Base-by-base conservation (phyloP, 148 eudicot species). In the Rhododendron ovatum region DNA sequence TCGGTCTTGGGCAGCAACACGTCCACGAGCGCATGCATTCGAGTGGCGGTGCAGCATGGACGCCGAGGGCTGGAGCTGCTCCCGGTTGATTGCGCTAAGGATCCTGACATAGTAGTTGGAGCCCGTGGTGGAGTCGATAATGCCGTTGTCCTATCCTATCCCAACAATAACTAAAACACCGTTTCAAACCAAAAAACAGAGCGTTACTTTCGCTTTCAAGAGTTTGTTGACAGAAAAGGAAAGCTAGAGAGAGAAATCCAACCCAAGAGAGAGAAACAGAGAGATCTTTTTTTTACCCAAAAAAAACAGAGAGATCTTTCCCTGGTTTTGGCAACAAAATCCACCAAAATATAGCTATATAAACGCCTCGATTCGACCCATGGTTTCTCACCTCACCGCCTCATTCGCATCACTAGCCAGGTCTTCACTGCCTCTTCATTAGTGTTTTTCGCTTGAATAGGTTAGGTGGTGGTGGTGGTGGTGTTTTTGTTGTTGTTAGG, bases 201-300 rank as follows among this genome's bases (percentile, higher is more conserved):
- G 41, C 65, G 71, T 85, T 86, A 82, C 88, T 59, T 47, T 79
- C 73, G 83, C 67, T 87, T 53, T 69, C 77, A 15, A 14, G 41
- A 35, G 85, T 83, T 83, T 85, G 88, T 83, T 78, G 83, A 15
- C 83, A 33, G 88, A 86, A 39, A 78, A 84, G 57, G 86, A 88
- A 83, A 86, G 86, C 67, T 57, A 28, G 88, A 89, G 88, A 86
- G 90, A 89, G 88, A 89, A 69, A 47, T 1, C 10, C 9, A 47
- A 30, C 75, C 17, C 55, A 1, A 53, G 33, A 82, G 37, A 69
- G 75, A 28, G 75, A 28, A 12, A 28, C 50, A 24, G 7, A 41
- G 37, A 4, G n/a, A 75, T 37, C 39, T 9, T 30, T 30, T 30
- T 30, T 30, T 30, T 30, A 30, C 30, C n/a, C 30, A 30, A 30